Conservation (phyloP, 768 basidiomycete genomes). For the Lactarius hatsudake region DNA sequence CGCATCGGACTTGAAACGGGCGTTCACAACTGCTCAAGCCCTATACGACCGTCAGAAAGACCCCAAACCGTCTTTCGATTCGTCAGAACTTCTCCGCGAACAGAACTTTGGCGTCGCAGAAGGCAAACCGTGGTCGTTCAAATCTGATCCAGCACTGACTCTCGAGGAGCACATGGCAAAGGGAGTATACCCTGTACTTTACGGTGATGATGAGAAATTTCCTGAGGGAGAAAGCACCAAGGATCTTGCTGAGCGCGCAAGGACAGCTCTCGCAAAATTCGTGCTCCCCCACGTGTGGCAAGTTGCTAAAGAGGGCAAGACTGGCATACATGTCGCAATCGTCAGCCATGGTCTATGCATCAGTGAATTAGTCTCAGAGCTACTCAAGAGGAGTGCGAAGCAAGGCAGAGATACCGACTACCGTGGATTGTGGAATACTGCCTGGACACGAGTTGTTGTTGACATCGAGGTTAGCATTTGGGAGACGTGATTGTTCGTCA, state of each 20-base stretch:
- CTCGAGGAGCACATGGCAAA: slow-evolving; percentile 48
- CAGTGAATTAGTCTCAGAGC: slow-evolving; percentile 45
- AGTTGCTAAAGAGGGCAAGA: slow-evolving; percentile 39
- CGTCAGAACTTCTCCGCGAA: slow-evolving; percentile 57
- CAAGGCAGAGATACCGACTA: slow-evolving; percentile 38
- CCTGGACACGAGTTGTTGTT: slow-evolving; percentile 59
- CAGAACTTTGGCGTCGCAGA: slow-evolving; percentile 71
- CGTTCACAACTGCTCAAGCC: slow-evolving; percentile 57
- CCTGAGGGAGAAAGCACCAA: slow-evolving; percentile 71
- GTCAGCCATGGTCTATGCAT: slow-evolving; percentile 79
- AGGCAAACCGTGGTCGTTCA: slow-evolving; percentile 50
- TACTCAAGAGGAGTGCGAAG: slow-evolving; percentile 45
- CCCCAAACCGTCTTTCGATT: slow-evolving; percentile 46
- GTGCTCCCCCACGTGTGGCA: slow-evolving; percentile 55
- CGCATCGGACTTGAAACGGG: slow-evolving; percentile 65
- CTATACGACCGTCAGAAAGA: slow-evolving; percentile 48
- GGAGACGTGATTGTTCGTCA: neutral
- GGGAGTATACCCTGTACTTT: slow-evolving; percentile 52
- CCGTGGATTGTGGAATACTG: slow-evolving; percentile 63
- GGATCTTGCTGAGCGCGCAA: slow-evolving; percentile 58
- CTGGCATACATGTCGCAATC: slow-evolving; percentile 54
- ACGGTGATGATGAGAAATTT: slow-evolving; percentile 49
- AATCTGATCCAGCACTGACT: slow-evolving; percentile 23
- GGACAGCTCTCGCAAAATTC: slow-evolving; percentile 47
- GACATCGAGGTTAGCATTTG: slow-evolving; percentile 42